Base-by-base conservation (phyloP, 2,329 filamentous ascomycete genomes). In the Botrytis pseudocinerea region DNA sequence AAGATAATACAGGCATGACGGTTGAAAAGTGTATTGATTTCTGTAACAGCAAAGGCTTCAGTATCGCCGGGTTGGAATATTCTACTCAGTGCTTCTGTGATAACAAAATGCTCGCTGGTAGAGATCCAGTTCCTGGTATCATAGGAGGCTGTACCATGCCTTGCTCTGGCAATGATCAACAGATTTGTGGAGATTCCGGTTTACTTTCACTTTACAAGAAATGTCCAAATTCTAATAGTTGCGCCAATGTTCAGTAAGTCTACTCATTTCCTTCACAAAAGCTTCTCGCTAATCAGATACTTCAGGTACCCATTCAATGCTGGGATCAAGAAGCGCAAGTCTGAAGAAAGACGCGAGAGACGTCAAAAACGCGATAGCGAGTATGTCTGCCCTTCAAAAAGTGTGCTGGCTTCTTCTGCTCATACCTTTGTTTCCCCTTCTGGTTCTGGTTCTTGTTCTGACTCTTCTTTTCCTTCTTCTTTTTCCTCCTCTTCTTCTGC, bases 21-120 rank as follows among this genome's bases (percentile, higher is more conserved):
- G 66, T 77, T n/a, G 74, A 78, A 46, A 73, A 62, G 18, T 78
- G 77, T 59, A 59, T 77, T 2, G 64, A 64, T 90, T 74, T 77
- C 22, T 82, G 79, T 20, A 75, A 76, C 1, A 65, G 48, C 25
- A 71, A 74, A 38, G 78, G 76, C 9, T 80, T 75, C 7, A 73
- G 63, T 2, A 78, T 78, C 28, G 79, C 80, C 0, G 82, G 82
- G 7, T 46, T 82, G 0, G 81, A 83, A 72, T 83, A 82, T 71
- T 77, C 78, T 4, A 73, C 71, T 2, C 76, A 80, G 69, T 80
- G 80, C 35, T 80, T 75, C 59, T 80, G 79, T 69, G 77, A 70
- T 2, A 75, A 78, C 42, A 70, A 61, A 1, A 68, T 76, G 54
- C 80, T 70, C 18, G 20, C 54, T 7, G 61, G 48, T 28, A 63